These are phyloP conservation scores for Penicillium ucsense DNA, from an alignment of 495 filamentous ascomycete genomes.

Conservation along the genomic window DNA sequence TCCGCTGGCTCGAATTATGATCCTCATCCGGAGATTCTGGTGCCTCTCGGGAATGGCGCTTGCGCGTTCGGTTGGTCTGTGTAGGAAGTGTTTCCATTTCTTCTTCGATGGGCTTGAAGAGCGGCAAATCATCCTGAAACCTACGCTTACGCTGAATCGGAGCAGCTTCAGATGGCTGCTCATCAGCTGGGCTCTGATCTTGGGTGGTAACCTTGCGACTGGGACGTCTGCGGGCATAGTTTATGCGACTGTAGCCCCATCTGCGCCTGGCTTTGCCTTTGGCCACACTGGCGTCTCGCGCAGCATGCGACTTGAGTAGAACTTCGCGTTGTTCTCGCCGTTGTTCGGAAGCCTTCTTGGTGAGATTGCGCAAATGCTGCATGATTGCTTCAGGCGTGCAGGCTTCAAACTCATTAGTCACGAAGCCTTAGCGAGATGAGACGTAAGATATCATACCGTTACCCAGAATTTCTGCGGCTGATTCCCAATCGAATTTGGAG, in stretches of 20 bases:
- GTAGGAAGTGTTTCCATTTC: too few species aligned
- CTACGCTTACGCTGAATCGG: too few species aligned
- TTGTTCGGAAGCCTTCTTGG: background rate
- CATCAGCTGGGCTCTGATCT: too few species aligned
- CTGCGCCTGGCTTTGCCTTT: background rate
- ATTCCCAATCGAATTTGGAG: constrained; percentile 1
- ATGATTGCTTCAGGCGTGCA: background rate
- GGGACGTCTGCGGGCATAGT: too few species aligned
- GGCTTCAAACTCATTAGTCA: background rate
- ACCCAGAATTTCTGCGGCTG: background rate
- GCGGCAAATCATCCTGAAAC: too few species aligned
- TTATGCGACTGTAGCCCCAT: background rate
- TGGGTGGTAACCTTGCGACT: too few species aligned
- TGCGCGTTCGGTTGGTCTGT: too few species aligned
- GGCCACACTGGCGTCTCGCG: background rate
- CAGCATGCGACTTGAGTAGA: background rate
- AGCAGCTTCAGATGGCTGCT: too few species aligned
- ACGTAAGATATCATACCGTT: background rate
- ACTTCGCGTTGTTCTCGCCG: background rate
- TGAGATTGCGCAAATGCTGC: background rate
- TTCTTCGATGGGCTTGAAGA: too few species aligned
- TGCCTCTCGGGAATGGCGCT: too few species aligned
- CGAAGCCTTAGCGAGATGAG: background rate
- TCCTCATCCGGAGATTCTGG: too few species aligned
- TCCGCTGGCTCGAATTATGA: too few species aligned